Evolutionary conservation across 1,284 basidiomycete species (phyloP), one percentile per base, ranked within the genome.

Genomic region (Cutaneotrichosporon sp.): DNA sequence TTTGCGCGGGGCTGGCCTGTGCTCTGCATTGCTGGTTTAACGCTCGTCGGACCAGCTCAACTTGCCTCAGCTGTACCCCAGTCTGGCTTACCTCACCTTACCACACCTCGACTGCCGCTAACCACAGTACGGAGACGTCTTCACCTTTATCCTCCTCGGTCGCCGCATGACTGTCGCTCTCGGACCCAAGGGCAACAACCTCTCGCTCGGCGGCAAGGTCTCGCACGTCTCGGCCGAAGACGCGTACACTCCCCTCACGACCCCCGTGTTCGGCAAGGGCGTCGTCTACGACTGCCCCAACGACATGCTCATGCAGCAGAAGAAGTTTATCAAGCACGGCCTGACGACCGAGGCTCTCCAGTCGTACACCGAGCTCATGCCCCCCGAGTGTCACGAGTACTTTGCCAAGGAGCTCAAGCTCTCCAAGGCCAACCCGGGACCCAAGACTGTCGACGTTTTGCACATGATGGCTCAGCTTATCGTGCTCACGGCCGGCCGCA

Each of bases 231-330:
- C 90, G 51, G 97, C 97, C 1, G 97, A 99, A 81, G 93, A 96
- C 68, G 96, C 94, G 9, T 99, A 99, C 81, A 94, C 89, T 90
- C 89, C 91, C 76, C 81, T 95, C 57, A 95, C 92, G 0, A 94
- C 91, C 0, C 92, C 92, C 5, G 87, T 95, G 22, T 99, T 99
- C 73, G 97, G 97, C 61, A 94, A 94, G 77, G 94, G 93, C 61
- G 97, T 99, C 55, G 96, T 98, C 5, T 99, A 99, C 80, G 96
- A 98, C 76, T 89, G 93, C 63, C 96, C 97, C 36, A 99, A 99
- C 80, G 90, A 94, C 62, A 84, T 92, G 59, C 89, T 99, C 78
- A 99, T 99, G 96, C 95, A 99, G 78, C 97, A 99, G 81, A 99
- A 99, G 85, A 91, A 90, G 80, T 97, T 99, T 71, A 89, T 95